phyloP scores from a whole-genome alignment of 306 rosid species.

The Gastrolobium villosum region DNA sequence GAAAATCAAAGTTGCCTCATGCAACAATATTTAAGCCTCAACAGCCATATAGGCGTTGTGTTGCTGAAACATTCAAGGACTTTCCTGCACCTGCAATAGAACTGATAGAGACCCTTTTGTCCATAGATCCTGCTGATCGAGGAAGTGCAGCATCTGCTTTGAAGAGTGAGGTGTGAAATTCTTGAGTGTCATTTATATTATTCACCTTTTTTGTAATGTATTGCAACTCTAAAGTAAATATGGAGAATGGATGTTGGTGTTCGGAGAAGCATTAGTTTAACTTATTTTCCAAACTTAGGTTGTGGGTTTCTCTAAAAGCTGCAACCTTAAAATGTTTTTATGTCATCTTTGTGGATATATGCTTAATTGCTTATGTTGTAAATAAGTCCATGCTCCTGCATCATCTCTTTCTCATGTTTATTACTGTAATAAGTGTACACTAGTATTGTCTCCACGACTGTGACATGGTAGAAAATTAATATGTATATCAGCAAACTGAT shows the following conservation, averaged over 20 bases:
- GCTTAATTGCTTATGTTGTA: neutral
- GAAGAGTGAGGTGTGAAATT: slow-evolving; percentile 75
- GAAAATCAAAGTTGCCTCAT: slow-evolving; percentile 94
- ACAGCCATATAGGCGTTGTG: slow-evolving; percentile 89
- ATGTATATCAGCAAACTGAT: neutral
- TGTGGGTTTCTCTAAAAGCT: slow-evolving; percentile 12
- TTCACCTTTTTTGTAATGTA: slow-evolving; percentile 8
- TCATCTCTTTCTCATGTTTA: slow-evolving; percentile 2
- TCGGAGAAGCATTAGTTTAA: slow-evolving; percentile 17
- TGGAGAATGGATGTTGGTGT: slow-evolving; percentile 28
- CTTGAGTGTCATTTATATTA: slow-evolving; percentile 23
- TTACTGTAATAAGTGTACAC: neutral
- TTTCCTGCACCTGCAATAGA: slow-evolving; percentile 84
- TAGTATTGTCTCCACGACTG: slow-evolving; percentile 17
- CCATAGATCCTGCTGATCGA: slow-evolving; percentile 94
- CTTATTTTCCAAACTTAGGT: neutral
- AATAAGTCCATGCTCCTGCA: neutral
- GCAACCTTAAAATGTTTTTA: slow-evolving; percentile 5
- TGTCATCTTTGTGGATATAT: slow-evolving; percentile 11
- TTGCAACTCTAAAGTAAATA: neutral
- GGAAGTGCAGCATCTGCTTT: slow-evolving; percentile 88
- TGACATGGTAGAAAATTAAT: neutral
- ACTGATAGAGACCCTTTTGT: slow-evolving; percentile 78
- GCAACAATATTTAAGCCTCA: slow-evolving; percentile 96
- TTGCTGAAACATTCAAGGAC: slow-evolving; percentile 86